phyloP scores from a whole-genome alignment of 2,329 filamentous ascomycete genomes.

The Fusarium metavorans region DNA sequence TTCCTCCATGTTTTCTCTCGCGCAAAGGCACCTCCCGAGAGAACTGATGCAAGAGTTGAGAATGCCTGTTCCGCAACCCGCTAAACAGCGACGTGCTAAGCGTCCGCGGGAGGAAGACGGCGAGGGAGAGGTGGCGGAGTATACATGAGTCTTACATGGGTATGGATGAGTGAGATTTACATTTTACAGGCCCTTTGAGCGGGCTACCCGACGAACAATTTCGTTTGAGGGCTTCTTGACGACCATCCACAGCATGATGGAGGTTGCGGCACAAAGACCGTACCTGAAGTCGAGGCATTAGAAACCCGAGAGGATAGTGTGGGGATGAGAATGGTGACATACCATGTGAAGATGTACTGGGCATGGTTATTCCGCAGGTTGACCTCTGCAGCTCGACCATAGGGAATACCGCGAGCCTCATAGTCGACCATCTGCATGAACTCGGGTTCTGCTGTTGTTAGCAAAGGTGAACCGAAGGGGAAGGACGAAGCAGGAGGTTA shows the following conservation, averaged over 20 bases:
- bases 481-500: conserved; percentile 8
- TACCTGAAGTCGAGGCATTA: conserved; percentile 70
- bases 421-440: conserved; percentile 81
- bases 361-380: conserved; percentile 96
- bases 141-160: conserved; percentile 44
- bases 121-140: conserved; percentile 53
- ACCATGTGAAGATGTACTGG: conserved; percentile 99
- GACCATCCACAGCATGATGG: conserved; percentile 97
- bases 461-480: conserved; percentile 6
- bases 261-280: conserved; percentile 83
- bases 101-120: conserved; percentile 45
- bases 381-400: conserved; percentile 88
- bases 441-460: conserved; percentile 73
- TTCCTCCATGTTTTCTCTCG: conserved; percentile 86
- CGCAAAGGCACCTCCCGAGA: conserved; percentile 82
- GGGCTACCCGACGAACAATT: conserved; percentile 73
- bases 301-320: not conserved
- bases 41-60: conserved; percentile 86
- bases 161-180: conserved; percentile 22
- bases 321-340: conserved; percentile 51
- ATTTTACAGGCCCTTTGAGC: conserved; percentile 44
- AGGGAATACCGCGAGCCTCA: conserved; percentile 84
- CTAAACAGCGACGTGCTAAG: conserved; percentile 59
- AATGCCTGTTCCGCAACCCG: conserved; percentile 70
- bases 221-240: conserved; percentile 86